A percentile compares a stretch with the other conserved stretches of the same genome.
These are phyloP conservation scores for barrel medic (Medicago truncatula) DNA, from an alignment of 306 rosid species.

Conservation along the genomic window DNA sequence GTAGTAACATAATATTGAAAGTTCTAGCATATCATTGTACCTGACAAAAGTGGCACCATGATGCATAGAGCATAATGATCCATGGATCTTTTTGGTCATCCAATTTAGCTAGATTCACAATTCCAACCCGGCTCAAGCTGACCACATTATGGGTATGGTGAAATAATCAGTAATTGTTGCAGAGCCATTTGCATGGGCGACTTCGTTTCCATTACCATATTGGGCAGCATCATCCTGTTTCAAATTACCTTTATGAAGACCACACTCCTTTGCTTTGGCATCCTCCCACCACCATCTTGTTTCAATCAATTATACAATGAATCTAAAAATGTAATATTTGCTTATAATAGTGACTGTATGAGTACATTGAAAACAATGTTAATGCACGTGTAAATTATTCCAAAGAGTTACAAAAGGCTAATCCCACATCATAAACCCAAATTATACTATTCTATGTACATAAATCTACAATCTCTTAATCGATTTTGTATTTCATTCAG, in stretches of 20 bases:
- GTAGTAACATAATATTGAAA: not conserved
- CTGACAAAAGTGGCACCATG: constrained; percentile 99
- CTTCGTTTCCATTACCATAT: constrained; percentile 64
- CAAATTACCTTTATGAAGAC: constrained; percentile 95
- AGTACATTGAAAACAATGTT: too few relatives aligned
- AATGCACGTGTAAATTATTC: too few relatives aligned
- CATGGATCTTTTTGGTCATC: constrained; percentile 78
- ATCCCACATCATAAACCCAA: not conserved
- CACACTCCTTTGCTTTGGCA: constrained; percentile 97
- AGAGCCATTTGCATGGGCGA: constrained; percentile 47
- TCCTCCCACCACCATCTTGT: constrained; percentile 99
- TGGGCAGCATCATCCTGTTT: constrained; percentile 61
- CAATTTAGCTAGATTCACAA: constrained; percentile 77
- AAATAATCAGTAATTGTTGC: constrained; percentile 65
- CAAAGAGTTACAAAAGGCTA: too few relatives aligned
- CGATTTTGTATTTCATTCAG: not conserved
- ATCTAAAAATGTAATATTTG: too few relatives aligned
- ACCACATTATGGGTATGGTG: constrained; percentile 64
- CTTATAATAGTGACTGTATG: too few relatives aligned
- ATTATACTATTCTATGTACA: not conserved
- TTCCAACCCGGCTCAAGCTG: constrained; percentile 72
- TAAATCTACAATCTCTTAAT: not conserved
- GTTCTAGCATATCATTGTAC: constrained; percentile 42
- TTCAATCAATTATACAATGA: too few relatives aligned
- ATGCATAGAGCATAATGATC: constrained; percentile 94